These are phyloP conservation scores for Fomitopsis schrenkii DNA, from an alignment of 1,284 basidiomycete genomes.

Conservation along the genomic window DNA sequence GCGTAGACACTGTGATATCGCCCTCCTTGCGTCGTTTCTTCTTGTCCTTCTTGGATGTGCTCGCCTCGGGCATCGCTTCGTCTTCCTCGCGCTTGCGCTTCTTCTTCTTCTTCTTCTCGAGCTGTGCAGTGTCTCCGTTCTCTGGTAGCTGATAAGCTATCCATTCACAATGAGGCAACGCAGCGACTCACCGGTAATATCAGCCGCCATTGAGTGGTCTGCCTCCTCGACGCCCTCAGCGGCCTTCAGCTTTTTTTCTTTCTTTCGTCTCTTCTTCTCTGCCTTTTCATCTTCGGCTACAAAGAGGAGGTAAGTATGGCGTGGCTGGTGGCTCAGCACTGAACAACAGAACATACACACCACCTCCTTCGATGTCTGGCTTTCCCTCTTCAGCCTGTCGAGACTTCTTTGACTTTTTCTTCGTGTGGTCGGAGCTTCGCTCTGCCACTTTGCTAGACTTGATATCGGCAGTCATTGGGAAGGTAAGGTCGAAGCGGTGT, in stretches of 20 bases:
- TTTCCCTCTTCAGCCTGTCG: constrained; percentile 9
- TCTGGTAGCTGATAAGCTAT: background rate
- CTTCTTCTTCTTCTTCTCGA: constrained; percentile 18
- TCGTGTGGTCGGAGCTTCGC: background rate
- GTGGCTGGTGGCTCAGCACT: background rate
- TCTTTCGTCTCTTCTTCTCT: constrained; percentile 16
- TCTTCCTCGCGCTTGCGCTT: constrained; percentile 17
- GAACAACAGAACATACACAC: constrained; percentile 23
- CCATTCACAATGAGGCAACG: background rate
- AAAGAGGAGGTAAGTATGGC: constrained; percentile 10
- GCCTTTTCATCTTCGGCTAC: constrained; percentile 17
- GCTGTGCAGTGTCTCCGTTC: background rate
- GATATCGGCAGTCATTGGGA: background rate
- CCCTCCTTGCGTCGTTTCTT: constrained; percentile 24
- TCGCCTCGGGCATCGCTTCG: constrained; percentile 26
- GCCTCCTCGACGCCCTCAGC: background rate
- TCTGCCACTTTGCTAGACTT: background rate
- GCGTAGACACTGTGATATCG: constrained; percentile 1
- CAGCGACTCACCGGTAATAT: constrained; percentile 10
- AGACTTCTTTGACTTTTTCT: constrained; percentile 21
- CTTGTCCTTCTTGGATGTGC: constrained; percentile 19
- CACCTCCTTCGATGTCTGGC: constrained; percentile 14
- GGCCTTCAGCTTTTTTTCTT: constrained; percentile 8
- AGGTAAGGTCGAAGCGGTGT: background rate
- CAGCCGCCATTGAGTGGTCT: constrained; percentile 5